Base-by-base conservation (phyloP, 805 yeast species). In the Wickerhamomyces hampshirensis region DNA sequence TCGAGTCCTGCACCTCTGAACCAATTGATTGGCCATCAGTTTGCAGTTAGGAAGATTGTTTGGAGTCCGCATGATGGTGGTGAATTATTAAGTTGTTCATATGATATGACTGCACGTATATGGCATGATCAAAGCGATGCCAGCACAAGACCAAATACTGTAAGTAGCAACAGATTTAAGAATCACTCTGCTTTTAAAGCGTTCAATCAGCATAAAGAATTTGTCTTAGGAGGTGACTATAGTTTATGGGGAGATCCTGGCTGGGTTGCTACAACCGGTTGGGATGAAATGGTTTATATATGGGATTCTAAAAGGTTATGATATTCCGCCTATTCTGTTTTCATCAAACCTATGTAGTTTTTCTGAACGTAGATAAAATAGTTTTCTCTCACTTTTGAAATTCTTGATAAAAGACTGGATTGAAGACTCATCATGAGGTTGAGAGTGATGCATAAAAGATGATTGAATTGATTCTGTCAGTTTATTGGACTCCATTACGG, bases 171-270 rank as follows among this genome's bases (percentile, higher is more conserved):
- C 34, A 62, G 71, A 44, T 44, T 69, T 28, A 67, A 61, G 35
- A 68, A 66, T 30, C 68, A 71, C 14, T 65, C 65, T 16, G 83
- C 84, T 0, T 66, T 80, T 26, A 60, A 68, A 26, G 70, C 71
- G 13, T 85, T 87, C 66, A 67, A 71, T 16, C 62, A 60, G 35
- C 98, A 93, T 62, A 71, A 77, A 19, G 98, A 91, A 65, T 91
- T 91, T 63, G 96, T 84, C 2, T 76, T 84, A 48, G 97, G 94
- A 13, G 83, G 89, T 45, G 98, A 93, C 63, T 93, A 96, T 84
- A 82, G 95, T 46, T 60, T 93, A 34, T 91, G 97, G 97, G 98
- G 98, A 3, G 80, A 79, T 48, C 94, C 93, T 2, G 97, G 97
- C 1, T 89, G 93, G 88, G 88, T 83, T 13, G 95, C 93, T 8